These are phyloP conservation scores for Aureoboletus auriporus DNA, from an alignment of 768 basidiomycete genomes.

Conservation along the genomic window DNA sequence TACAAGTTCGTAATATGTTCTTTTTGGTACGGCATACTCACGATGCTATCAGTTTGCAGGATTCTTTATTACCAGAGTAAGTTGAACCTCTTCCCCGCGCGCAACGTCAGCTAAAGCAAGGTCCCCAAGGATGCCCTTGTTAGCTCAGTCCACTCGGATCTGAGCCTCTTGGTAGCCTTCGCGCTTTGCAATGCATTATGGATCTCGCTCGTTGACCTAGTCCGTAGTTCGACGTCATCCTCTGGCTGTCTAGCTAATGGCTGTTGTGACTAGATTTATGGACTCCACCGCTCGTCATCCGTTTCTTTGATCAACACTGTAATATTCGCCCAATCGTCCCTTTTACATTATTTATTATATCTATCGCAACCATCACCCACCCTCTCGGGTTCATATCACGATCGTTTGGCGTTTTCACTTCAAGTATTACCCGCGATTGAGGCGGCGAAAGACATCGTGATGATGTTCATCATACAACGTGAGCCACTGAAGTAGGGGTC, in stretches of 20 bases:
- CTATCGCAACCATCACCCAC: slow-evolving; percentile 3
- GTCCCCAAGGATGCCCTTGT: slow-evolving; percentile 19
- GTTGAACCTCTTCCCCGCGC: not conserved
- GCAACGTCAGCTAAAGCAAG: not conserved
- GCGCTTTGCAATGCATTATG: slow-evolving; percentile 20
- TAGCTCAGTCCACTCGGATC: slow-evolving; percentile 2
- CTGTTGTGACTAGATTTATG: slow-evolving; percentile 18
- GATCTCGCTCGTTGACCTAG: slow-evolving; percentile 22
- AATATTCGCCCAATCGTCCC: slow-evolving; percentile 21
- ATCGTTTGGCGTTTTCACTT: slow-evolving; percentile 8
- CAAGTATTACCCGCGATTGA: slow-evolving; percentile 15
- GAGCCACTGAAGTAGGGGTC: slow-evolving; percentile 4
- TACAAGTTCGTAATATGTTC: slow-evolving; percentile 30
- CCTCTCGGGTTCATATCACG: slow-evolving; percentile 2
- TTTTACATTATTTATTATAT: slow-evolving; percentile 13
- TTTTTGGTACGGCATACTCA: slow-evolving; percentile 1
- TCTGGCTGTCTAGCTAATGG: not conserved
- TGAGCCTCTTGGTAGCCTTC: slow-evolving; percentile 13
- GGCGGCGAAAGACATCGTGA: slow-evolving; percentile 13
- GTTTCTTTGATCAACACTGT: slow-evolving; percentile 20
- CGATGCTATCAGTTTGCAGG: slow-evolving; percentile 28
- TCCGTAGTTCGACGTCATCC: slow-evolving; percentile 7
- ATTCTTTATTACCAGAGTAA: slow-evolving; percentile 27
- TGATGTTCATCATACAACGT: slow-evolving; percentile 23
- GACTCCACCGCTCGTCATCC: slow-evolving; percentile 13